phyloP scores from a whole-genome alignment of 2,329 filamentous ascomycete genomes.

The Catunica adiposa region DNA sequence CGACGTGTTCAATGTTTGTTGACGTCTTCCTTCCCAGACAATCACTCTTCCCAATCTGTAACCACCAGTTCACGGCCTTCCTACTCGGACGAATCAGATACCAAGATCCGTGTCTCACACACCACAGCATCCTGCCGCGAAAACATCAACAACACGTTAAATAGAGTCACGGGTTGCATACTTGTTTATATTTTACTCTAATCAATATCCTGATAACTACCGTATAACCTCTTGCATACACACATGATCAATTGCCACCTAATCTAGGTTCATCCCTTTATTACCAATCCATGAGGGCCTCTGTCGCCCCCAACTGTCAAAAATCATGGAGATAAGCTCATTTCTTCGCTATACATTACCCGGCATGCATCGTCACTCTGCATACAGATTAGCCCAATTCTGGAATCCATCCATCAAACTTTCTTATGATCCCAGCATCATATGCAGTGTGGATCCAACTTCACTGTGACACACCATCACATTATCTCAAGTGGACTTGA shows the following conservation, averaged over 20 bases:
- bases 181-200: background rate
- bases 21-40: background rate
- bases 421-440: too few species aligned
- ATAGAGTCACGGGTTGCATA: background rate
- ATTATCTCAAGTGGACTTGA: too few species aligned
- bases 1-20: background rate
- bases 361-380: background rate
- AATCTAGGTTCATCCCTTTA: background rate
- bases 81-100: background rate
- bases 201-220: background rate
- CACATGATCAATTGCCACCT: background rate
- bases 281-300: background rate
- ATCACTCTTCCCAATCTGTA: background rate
- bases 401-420: too few species aligned
- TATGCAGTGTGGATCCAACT: too few species aligned
- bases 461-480: too few species aligned
- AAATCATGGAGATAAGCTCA: too few species aligned
- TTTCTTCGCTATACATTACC: background rate
- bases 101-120: background rate
- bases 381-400: background rate
- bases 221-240: too few species aligned
- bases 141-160: background rate
- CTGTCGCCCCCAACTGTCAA: background rate
- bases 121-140: background rate
- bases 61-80: background rate